Evolutionary conservation across 1,284 basidiomycete genomes (phyloP).

Genomic region (Sanguinoderma infundibulare): DNA sequence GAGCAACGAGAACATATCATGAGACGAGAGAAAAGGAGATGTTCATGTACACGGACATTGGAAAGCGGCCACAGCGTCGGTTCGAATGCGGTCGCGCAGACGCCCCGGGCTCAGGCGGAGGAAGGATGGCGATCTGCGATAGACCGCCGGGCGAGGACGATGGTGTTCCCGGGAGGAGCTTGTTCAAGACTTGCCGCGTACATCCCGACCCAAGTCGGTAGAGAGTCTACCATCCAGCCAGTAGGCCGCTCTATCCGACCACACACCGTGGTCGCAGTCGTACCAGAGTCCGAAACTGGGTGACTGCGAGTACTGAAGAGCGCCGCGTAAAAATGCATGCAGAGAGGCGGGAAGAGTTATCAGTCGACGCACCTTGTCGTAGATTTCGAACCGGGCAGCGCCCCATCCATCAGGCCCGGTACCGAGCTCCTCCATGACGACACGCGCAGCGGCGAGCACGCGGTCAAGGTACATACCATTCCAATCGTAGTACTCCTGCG

Average conservation of each 20-base stretch:
- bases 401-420: not conserved
- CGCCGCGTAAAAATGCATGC: not conserved
- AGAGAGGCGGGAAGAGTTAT: too few relatives aligned
- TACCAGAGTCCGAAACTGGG: not conserved
- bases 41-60: too few relatives aligned
- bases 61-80: not conserved
- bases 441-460: not conserved
- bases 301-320: not conserved
- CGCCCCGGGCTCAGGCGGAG: not conserved
- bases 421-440: not conserved
- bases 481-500: not conserved
- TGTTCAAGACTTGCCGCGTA: not conserved
- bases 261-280: not conserved
- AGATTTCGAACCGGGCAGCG: constrained; percentile 4
- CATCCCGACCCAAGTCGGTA: too few relatives aligned
- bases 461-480: not conserved
- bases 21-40: not conserved
- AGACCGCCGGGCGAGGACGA: not conserved
- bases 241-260: not conserved
- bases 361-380: constrained; percentile 1
- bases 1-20: not conserved
- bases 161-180: not conserved
- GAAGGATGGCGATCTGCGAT: not conserved
- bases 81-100: not conserved
- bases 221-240: not conserved